phyloP scores from a whole-genome alignment of 2,329 filamentous ascomycete species.

The Coniochaeta hoffmannii region DNA sequence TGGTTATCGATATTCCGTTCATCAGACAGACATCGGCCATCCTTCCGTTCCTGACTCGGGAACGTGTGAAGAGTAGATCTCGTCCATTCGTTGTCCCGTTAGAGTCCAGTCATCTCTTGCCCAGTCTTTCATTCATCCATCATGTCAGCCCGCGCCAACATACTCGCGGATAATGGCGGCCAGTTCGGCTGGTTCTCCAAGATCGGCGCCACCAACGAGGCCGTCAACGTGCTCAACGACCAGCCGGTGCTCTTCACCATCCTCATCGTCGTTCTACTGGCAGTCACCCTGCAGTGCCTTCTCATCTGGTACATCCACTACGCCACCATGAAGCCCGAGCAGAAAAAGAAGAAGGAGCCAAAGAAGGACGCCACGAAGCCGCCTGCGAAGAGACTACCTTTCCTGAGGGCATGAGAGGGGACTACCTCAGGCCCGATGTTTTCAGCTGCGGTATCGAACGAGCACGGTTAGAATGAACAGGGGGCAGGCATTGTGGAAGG shows the following conservation, averaged over 20 bases:
- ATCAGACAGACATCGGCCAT: too few relatives aligned
- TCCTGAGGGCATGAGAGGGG: not conserved
- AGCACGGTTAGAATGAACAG: not conserved
- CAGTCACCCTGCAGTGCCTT: constrained; percentile 35
- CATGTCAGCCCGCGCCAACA: not conserved
- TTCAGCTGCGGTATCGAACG: not conserved
- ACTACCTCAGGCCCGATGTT: not conserved
- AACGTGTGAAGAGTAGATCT: too few relatives aligned
- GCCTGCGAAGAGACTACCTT: not conserved
- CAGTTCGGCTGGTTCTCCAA: constrained; percentile 50
- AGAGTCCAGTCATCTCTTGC: not conserved
- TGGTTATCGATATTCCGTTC: too few relatives aligned
- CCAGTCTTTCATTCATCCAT: constrained; percentile 20
- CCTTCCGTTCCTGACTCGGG: too few relatives aligned
- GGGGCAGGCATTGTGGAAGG: too few relatives aligned
- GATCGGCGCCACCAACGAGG: constrained; percentile 50
- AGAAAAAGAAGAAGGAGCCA: constrained; percentile 46
- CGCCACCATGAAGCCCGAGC: constrained; percentile 53
- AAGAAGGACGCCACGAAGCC: constrained; percentile 27
- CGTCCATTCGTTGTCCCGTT: too few relatives aligned
- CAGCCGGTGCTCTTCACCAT: constrained; percentile 52
- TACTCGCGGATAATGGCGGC: constrained; percentile 19
- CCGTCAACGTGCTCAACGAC: constrained; percentile 53
- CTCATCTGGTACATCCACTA: constrained; percentile 53
- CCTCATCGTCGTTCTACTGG: constrained; percentile 46